These are phyloP conservation scores for Apiospora koreana DNA, from an alignment of 2,329 filamentous ascomycete genomes.

Conservation along the genomic window DNA sequence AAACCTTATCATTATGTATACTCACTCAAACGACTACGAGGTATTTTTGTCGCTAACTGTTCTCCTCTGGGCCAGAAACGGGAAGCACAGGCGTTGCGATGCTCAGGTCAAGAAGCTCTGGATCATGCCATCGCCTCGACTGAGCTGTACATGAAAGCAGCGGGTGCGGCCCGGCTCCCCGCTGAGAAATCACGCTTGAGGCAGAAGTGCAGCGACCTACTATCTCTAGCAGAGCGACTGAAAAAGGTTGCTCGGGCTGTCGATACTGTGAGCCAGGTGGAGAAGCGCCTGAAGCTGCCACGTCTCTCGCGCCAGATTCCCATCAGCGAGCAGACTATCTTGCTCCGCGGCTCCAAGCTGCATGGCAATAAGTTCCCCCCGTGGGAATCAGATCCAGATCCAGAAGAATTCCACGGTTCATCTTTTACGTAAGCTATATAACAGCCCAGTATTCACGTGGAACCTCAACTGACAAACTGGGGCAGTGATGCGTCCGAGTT, in stretches of 20 bases:
- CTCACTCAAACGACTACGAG: neutral
- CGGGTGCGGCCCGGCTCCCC: slow-evolving; percentile 60
- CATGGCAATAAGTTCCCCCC: slow-evolving; percentile 84
- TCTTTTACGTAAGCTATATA: slow-evolving; percentile 60
- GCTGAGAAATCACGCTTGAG: slow-evolving; percentile 67
- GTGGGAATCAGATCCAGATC: slow-evolving; percentile 68
- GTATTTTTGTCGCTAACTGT: neutral
- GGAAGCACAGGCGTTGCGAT: slow-evolving; percentile 51
- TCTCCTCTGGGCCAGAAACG: slow-evolving; percentile 43
- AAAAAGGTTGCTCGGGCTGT: slow-evolving; percentile 47
- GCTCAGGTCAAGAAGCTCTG: slow-evolving; percentile 65
- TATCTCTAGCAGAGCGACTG: slow-evolving; percentile 73
- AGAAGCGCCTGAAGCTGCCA: slow-evolving; percentile 33
- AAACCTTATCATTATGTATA: slow-evolving; percentile 11
- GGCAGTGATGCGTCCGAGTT: slow-evolving; percentile 69
- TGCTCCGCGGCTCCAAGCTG: slow-evolving; percentile 76
- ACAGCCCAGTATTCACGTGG: neutral
- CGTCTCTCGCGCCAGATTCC: slow-evolving; percentile 61
- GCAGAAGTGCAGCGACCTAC: slow-evolving; percentile 67
- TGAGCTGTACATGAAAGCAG: slow-evolving; percentile 79
- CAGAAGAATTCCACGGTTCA: slow-evolving; percentile 62
- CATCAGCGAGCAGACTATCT: slow-evolving; percentile 72
- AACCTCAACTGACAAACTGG: slow-evolving; percentile 22
- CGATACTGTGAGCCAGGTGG: slow-evolving; percentile 23
- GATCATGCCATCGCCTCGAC: slow-evolving; percentile 74